Evolutionary conservation across 2,329 filamentous ascomycete species (phyloP).

Genomic region (Claviceps cyperi): DNA sequence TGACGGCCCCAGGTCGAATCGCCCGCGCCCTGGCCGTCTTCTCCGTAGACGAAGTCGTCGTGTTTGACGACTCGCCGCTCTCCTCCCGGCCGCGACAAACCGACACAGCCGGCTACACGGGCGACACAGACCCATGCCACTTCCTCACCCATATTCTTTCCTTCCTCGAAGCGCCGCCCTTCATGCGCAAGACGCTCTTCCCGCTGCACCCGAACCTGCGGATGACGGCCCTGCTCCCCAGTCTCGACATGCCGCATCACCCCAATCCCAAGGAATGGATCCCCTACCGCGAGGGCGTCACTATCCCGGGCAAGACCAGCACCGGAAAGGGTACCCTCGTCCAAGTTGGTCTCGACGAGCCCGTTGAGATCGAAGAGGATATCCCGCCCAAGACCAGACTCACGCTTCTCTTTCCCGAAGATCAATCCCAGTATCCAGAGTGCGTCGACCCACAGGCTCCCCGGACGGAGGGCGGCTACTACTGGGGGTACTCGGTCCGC

Average conservation of each 20-base stretch:
- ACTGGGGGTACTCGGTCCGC: conserved; percentile 71
- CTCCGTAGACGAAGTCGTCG: conserved; percentile 67
- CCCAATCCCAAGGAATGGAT: conserved; percentile 63
- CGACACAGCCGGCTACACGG: conserved; percentile 45
- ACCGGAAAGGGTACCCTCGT: conserved; percentile 36
- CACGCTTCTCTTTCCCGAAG: conserved; percentile 47
- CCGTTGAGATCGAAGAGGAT: conserved; percentile 39
- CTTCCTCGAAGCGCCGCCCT: conserved; percentile 73
- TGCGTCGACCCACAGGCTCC: conserved; percentile 55
- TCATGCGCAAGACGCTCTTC: conserved; percentile 64
- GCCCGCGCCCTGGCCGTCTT: conserved; percentile 73
- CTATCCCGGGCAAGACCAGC: conserved; percentile 31
- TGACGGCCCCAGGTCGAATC: conserved; percentile 56
- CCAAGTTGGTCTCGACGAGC: conserved; percentile 41
- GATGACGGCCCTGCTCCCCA: conserved; percentile 58
- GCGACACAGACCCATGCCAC: conserved; percentile 60
- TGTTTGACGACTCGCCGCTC: conserved; percentile 57
- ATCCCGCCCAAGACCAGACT: conserved; percentile 60
- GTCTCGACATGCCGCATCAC: conserved; percentile 76
- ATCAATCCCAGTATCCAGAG: conserved; percentile 31
- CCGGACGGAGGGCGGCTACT: conserved; percentile 63
- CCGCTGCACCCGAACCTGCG: conserved; percentile 65
- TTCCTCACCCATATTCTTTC: conserved; percentile 67
- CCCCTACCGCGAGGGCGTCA: conserved; percentile 65
- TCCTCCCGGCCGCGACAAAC: conserved; percentile 30